Conservation (phyloP, 495 filamentous ascomycete genomes). For the Hypoxylon lenormandii region DNA sequence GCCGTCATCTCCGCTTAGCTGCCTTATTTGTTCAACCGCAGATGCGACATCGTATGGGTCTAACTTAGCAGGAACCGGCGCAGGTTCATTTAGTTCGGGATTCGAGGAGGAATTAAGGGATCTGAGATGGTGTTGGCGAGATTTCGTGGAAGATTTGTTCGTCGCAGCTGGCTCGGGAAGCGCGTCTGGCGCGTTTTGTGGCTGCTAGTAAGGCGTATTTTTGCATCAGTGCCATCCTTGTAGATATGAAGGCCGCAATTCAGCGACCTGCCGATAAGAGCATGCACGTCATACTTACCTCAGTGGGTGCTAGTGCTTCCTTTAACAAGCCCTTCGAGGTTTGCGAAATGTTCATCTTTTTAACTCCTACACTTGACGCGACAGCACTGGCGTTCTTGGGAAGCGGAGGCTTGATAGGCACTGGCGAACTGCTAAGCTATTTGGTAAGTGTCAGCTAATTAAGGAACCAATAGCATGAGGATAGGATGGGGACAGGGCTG, state of each 20-base stretch:
- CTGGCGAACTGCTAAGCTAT: constrained; percentile 27
- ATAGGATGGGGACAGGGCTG: neutral
- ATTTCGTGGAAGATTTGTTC: constrained; percentile 15
- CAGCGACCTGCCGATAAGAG: constrained; percentile 11
- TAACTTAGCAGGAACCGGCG: constrained; percentile 3
- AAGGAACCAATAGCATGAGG: neutral
- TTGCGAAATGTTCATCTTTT: constrained; percentile 15
- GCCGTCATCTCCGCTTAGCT: constrained; percentile 28
- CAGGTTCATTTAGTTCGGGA: neutral
- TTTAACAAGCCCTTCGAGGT: neutral
- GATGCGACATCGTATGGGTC: constrained; percentile 20
- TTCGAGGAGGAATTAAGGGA: neutral
- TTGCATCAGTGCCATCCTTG: constrained; percentile 52
- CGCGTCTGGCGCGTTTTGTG: constrained; percentile 46
- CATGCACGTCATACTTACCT: constrained; percentile 33
- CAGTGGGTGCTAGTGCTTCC: neutral
- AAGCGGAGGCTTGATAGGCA: constrained; percentile 8
- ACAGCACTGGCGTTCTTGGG: constrained; percentile 5
- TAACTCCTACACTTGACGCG: constrained; percentile 4
- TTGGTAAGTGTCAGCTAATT: neutral
- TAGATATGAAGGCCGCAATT: constrained; percentile 15
- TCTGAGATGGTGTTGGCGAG: constrained; percentile 11
- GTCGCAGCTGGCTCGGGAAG: constrained; percentile 7
- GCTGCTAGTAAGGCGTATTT: constrained; percentile 31
- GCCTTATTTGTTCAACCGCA: constrained; percentile 12